Evolutionary conservation across 129 eudicot species (phyloP), one percentile per base, ranked within the genome.

Genomic region (Chrysanthemum seticuspe): DNA sequence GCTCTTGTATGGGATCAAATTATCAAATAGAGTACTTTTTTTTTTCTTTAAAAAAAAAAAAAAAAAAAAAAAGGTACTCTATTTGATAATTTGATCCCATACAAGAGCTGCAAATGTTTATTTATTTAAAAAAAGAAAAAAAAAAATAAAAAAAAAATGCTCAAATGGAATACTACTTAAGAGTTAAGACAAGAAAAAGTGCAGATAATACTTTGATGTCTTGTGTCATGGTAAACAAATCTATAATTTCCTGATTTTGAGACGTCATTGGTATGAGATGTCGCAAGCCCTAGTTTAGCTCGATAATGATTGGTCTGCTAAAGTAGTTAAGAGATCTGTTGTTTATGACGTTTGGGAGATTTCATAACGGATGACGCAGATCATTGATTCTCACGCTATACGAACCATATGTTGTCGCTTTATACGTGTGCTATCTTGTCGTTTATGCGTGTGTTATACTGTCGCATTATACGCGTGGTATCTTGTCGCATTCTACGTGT

Each of bases 201-300:
- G 65, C 67, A 19, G 16, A 62, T 51, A 34, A 48, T 61, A 52
- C 36, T 64, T 71, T 54, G 53, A 78, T 71, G 57, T 63, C 44
- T 47, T n/a, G 10, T 62, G 6, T 73, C 44, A 44, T 71, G 61
- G 72, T 70, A 62, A 76, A 25, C 64, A 53, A 19, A 52, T n/a
- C 16, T 11, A 2, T 40, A 62, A n/a, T 9, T 54, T 59, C 48
- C 10, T 12, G 58, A 21, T 25, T 76, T 71, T 9, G 29, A 62
- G 62, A 56, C 29, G 47, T 27, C 31, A 68, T 52, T 52, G 62
- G 61, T 56, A n/a, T 50, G 8, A 3, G 74, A 77, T 60, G 75
- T 68, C 25, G 40, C 50, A 76, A 31, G 75, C 70, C 80, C 62
- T 69, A 31, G 40, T 65, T 65, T 53, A 53, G 16, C 55, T 53